phyloP scores from a whole-genome alignment of 2,329 filamentous ascomycete genomes.

The Arachnopeziza araneosa region DNA sequence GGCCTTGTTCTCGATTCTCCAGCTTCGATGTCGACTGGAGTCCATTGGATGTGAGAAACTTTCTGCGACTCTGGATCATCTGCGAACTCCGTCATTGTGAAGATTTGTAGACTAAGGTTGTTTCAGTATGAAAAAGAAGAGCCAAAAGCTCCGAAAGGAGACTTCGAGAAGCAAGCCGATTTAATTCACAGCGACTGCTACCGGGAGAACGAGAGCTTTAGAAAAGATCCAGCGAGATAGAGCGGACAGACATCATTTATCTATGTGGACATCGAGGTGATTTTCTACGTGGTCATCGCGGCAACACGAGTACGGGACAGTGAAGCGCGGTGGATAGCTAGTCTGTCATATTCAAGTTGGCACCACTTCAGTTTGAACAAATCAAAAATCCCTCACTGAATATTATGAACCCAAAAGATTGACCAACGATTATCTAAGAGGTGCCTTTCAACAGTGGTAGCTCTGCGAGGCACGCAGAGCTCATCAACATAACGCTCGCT shows the following conservation, averaged over 20 bases:
- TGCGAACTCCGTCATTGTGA: conserved; percentile 21
- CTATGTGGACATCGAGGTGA: too few species aligned
- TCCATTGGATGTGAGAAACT: conserved; percentile 23
- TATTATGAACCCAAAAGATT: background rate
- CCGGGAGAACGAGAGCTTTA: background rate
- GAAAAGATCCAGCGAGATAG: background rate
- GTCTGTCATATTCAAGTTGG: background rate
- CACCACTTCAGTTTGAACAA: background rate
- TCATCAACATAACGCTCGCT: background rate
- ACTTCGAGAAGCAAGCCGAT: too few species aligned
- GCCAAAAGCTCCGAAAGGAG: too few species aligned
- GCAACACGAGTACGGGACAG: background rate
- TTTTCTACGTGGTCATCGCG: background rate
- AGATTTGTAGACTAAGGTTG: background rate
- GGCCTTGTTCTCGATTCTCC: conserved; percentile 12
- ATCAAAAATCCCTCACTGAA: background rate
- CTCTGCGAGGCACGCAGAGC: background rate
- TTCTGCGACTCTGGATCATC: conserved; percentile 14
- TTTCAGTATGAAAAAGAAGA: background rate
- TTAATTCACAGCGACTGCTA: background rate
- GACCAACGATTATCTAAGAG: background rate
- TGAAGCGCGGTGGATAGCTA: background rate
- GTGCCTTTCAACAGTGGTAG: background rate
- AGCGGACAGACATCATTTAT: too few species aligned
- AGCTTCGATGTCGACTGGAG: conserved; percentile 19